Conservation (phyloP, 2,329 filamentous ascomycete genomes). For the Paramyrothecium roridum region DNA sequence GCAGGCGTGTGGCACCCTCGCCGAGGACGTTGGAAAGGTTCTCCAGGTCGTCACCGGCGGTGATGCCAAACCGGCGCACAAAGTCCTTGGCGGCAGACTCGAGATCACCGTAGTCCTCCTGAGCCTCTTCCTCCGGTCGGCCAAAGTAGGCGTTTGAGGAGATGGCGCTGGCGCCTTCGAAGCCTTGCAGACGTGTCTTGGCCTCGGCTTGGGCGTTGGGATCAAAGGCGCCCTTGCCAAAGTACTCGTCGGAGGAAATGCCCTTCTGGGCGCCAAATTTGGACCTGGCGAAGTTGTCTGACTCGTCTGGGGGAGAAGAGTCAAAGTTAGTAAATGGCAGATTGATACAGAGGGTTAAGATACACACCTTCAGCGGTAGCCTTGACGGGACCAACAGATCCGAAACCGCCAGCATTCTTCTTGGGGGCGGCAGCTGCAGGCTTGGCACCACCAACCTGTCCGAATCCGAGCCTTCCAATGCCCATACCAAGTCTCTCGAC, state of each 20-base stretch:
- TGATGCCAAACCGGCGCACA: conserved; percentile 90
- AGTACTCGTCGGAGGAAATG: conserved; percentile 98
- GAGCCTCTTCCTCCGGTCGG: conserved; percentile 77
- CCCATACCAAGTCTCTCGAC: conserved; percentile 90
- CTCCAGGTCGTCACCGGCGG: conserved; percentile 92
- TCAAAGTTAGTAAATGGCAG: conserved; percentile 6
- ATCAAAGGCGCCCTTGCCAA: conserved; percentile 86
- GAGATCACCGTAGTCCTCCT: conserved; percentile 84
- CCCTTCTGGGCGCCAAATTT: conserved; percentile 94
- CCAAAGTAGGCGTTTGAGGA: conserved; percentile 98
- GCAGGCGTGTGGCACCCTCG: conserved; percentile 79
- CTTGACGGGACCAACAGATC: conserved; percentile 75
- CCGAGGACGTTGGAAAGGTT: conserved; percentile 81
- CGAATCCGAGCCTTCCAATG: conserved; percentile 80
- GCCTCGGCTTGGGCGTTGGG: conserved; percentile 78
- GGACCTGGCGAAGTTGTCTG: conserved; percentile 75
- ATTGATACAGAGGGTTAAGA: neutral
- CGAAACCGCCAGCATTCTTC: conserved; percentile 82
- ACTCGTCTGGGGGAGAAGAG: conserved; percentile 53
- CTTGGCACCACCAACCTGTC: conserved; percentile 70
- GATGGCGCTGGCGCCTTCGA: conserved; percentile 88
- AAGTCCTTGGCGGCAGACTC: conserved; percentile 96
- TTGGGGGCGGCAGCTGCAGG: conserved; percentile 50
- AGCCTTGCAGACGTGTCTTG: conserved; percentile 81
- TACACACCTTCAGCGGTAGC: conserved; percentile 63